Base-by-base conservation (phyloP, 2,329 filamentous ascomycete species). In the Trichoderma afroharzianum region DNA sequence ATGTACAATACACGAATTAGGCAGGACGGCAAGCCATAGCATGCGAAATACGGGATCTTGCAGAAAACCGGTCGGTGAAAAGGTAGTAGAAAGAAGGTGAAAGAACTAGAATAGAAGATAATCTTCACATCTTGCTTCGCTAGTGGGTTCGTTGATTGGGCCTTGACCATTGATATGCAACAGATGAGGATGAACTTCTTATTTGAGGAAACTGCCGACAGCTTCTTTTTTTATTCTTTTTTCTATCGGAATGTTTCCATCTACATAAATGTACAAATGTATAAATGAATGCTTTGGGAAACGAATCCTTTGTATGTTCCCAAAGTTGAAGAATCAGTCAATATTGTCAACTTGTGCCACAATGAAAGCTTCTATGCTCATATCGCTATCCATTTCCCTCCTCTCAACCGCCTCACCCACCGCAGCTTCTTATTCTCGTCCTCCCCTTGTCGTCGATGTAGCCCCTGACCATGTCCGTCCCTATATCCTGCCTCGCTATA, bases 401-500 rank as follows among this genome's bases (percentile, higher is more conserved):
- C n/a, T 63, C 33, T 43, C 33, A 24, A 18, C 36, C 8, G 24
- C 36, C 9, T 18, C 33, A n/a, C 18, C 33, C 28, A 26, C 24
- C 6, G 9, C 33, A 5, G 24, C 59, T 18, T 28, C 61, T n/a
- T 43, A 7, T n/a, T 30, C 36, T 8, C 58, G 11, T 6, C 58
- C 58, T 21, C 36, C 61, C 6, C 68, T 76, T 43, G 43, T 71
- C 7, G 75, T 76, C 8, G 67, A 75, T 6, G 43, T 36, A 11
- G 76, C 76, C 4, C 76, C 76, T 2, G 72, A 75, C 43, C 64
- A 73, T 53, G 55, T 74, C 12, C 75, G 75, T 2, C 75, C 76
- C 4, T 77, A 77, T n/a, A 75, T 77, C 24, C 70, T 77, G 24
- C 76, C 76, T 15, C 74, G 71, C 14, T 76, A 75, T 70, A 69